Base-by-base conservation (phyloP, 371 early-diverging fungal species). In the Syncephalastrum sp. region DNA sequence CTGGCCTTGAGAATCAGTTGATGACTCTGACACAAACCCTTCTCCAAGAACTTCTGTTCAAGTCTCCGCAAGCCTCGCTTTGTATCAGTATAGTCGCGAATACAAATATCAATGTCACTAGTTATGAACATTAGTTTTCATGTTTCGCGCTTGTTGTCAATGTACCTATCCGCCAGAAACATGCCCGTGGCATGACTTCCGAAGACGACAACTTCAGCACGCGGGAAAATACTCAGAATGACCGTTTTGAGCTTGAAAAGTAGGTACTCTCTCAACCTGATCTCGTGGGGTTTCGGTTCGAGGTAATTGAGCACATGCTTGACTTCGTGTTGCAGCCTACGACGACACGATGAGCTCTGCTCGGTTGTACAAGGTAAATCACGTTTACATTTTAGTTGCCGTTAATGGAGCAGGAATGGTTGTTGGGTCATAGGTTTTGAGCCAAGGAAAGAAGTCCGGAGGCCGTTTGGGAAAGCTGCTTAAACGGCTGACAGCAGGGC, bases 181-280 rank as follows among this genome's bases (percentile, higher is more conserved):
- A 96, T 66, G 25, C 74, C 74, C 0, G 97, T 95, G 4, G 82
- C 82, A 58, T 87, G 96, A 54, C 91, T 90, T 3, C 98, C 98
- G 83, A 94, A 97, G 4, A 90, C 84, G 2, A 72, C 42, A 4
- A 91, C 82, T 27, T 62, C 56, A 0, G 84, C 80, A 5, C 66
- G 56, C 0, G 65, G 51, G 64, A 74, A 83, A 4, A 64, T 29
- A 1, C 63, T 42, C 16, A 74, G 23, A 17, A 93, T 74, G 1
- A 78, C 69, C 6, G 60, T 29, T 54, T 71, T 67, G 25, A 96
- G 70, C 14, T 89, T 74, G 15, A 83, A 77, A 0, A 93, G 65
- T 3, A 90, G 85, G 54, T 83, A 84, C 27, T 69, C 47, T 7
- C 97, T 87, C 75, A 96, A 64, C 49, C 68, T 65, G 45, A 86